Percentiles rank a stretch among this genome's conserved stretches.
Conservation (phyloP, 108 stramenopile genomes). For the Heterococcus sp. region DNA sequence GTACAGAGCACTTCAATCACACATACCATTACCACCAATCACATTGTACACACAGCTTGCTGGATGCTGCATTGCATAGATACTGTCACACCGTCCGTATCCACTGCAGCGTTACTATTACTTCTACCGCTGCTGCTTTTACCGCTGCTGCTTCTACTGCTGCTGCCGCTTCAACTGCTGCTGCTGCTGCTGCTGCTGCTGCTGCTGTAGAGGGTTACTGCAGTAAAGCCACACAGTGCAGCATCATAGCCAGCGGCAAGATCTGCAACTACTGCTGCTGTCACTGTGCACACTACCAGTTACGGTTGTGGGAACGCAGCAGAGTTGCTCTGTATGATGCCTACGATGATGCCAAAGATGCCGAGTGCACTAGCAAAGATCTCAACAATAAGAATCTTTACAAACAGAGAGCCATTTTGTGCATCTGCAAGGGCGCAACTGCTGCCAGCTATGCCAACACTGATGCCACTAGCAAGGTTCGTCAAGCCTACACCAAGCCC, state of each 20-base stretch:
- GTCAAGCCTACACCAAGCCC: slow-evolving; percentile 93
- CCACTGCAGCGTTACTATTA: no score
- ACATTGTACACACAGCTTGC: no score
- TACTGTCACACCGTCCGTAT: no score
- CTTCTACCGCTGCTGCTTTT: no score
- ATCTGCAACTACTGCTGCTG: neutral
- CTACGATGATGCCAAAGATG: slow-evolving; percentile 99
- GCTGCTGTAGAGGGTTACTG: no score
- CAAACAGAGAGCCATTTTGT: slow-evolving; percentile 93
- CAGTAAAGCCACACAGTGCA: no score
- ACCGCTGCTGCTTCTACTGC: no score
- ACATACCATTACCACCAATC: no score
- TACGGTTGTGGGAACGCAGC: slow-evolving; percentile 76
- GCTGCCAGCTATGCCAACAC: slow-evolving; percentile 94
- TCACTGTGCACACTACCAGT: neutral
- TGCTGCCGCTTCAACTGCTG: no score
- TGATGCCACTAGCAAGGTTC: slow-evolving; percentile 93
- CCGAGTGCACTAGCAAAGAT: slow-evolving; percentile 98
- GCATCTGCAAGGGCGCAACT: slow-evolving; percentile 96
- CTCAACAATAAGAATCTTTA: slow-evolving; percentile 98
- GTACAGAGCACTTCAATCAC: no score
- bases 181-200: no score
- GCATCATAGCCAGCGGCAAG: neutral
- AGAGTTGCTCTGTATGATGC: slow-evolving; percentile 93
- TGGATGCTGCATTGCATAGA: no score